phyloP scores from a whole-genome alignment of 768 basidiomycete species.

The Boletus patriciae region DNA sequence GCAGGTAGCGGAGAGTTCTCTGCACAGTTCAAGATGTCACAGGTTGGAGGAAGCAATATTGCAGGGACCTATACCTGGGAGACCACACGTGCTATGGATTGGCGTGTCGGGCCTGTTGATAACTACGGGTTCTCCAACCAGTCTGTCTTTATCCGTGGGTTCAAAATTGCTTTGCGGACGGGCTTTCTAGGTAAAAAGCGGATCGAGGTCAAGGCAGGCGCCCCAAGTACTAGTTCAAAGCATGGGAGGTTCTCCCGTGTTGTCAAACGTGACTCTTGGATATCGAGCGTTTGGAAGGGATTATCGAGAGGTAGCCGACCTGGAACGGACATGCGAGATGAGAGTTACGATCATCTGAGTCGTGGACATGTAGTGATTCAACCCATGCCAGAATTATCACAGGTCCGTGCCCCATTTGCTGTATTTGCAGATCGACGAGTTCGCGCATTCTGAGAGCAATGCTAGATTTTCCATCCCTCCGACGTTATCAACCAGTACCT shows the following conservation, averaged over 20 bases:
- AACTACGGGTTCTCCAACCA: conserved; percentile 18
- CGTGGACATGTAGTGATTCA: not conserved
- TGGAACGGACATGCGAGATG: not conserved
- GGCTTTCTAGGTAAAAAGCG: not conserved
- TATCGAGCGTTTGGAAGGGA: not conserved
- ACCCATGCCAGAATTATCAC: not conserved
- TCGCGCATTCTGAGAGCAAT: not conserved
- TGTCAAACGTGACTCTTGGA: conserved; percentile 8
- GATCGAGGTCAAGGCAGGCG: not conserved
- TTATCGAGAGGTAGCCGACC: not conserved
- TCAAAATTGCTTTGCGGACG: conserved; percentile 19
- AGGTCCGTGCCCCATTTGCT: not conserved
- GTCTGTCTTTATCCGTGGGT: conserved; percentile 28
- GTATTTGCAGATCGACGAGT: not conserved
- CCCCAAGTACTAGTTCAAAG: not conserved
- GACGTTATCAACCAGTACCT: conserved; percentile 12
- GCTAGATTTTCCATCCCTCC: conserved; percentile 12
- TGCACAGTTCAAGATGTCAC: conserved; percentile 7
- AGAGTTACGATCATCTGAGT: not conserved
- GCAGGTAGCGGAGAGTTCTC: not conserved
- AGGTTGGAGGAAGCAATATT: not conserved
- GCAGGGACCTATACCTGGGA: conserved; percentile 13
- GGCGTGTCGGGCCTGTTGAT: conserved; percentile 10
- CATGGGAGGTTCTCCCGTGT: not conserved
- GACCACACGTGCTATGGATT: conserved; percentile 2